phyloP scores from a whole-genome alignment of 768 basidiomycete genomes.

The Agrocybe pediades region DNA sequence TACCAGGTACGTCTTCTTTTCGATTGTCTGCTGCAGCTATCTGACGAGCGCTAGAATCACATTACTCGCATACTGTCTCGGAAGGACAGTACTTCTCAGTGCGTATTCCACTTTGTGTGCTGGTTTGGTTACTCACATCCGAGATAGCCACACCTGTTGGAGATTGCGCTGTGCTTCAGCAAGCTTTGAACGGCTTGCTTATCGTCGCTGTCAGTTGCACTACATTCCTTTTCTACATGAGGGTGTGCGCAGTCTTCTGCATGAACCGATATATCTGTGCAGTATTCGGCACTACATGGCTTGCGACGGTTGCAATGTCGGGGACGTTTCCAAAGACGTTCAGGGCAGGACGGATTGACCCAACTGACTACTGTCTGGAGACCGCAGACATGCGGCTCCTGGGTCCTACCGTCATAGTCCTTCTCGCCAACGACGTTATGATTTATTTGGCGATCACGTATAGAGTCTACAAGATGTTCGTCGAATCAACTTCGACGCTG shows the following conservation, averaged over 20 bases:
- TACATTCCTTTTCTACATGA: conserved; percentile 26
- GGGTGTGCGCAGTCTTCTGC: conserved; percentile 24
- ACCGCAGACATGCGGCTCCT: conserved; percentile 13
- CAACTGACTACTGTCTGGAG: conserved; percentile 25
- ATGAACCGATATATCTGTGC: conserved; percentile 16
- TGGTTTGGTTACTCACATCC: not conserved
- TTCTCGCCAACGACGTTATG: conserved; percentile 27
- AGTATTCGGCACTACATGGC: conserved; percentile 30
- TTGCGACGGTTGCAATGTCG: conserved; percentile 18
- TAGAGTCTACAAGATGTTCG: conserved; percentile 19
- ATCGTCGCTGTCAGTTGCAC: conserved; percentile 21
- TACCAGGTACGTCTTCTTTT: conserved; percentile 9
- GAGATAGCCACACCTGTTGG: conserved; percentile 15
- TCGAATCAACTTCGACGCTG: conserved; percentile 1
- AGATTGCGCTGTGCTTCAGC: conserved; percentile 14
- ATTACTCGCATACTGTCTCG: conserved; percentile 14
- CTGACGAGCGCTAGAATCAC: conserved; percentile 6
- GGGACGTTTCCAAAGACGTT: conserved; percentile 20
- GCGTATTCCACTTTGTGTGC: not conserved
- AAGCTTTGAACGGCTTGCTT: conserved; percentile 18
- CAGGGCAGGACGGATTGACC: conserved; percentile 22
- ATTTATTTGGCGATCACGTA: conserved; percentile 34
- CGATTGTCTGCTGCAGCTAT: not conserved
- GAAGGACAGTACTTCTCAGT: conserved; percentile 22
- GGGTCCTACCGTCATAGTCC: conserved; percentile 18